Conservation (phyloP, 116 monocot genomes). For the Iris pallida region DNA sequence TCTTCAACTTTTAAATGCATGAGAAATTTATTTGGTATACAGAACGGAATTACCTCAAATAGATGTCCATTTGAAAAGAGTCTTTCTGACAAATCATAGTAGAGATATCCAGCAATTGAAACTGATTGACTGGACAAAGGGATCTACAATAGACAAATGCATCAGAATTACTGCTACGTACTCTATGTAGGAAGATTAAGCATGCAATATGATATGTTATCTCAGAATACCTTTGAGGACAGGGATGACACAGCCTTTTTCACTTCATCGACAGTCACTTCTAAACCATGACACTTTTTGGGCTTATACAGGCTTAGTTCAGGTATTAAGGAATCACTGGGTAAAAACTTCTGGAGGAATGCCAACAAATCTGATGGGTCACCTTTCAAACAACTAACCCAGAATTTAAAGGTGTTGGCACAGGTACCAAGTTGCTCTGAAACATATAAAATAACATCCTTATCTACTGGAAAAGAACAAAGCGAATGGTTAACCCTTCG, state of each 20-base stretch:
- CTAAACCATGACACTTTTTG: slow-evolving; percentile 5
- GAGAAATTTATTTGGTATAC: neutral
- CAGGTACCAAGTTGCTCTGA: slow-evolving; percentile 16
- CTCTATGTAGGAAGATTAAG: neutral
- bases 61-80: slow-evolving; percentile 34
- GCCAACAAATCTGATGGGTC: slow-evolving; percentile 17
- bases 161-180: neutral
- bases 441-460: slow-evolving; percentile 19
- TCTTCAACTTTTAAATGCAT: no score
- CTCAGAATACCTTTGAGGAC: slow-evolving; percentile 22
- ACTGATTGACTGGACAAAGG: slow-evolving; percentile 21
- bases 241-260: slow-evolving; percentile 34
- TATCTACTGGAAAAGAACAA: slow-evolving; percentile 42
- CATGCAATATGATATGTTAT: neutral
- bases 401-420: slow-evolving; percentile 28
- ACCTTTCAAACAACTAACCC: slow-evolving; percentile 34
- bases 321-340: slow-evolving; percentile 23
- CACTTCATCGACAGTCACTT: slow-evolving; percentile 24
- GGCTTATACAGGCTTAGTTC: slow-evolving; percentile 14
- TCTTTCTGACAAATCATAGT: slow-evolving; percentile 54
- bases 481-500: slow-evolving; percentile 50
- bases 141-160: slow-evolving; percentile 19
- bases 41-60: slow-evolving; percentile 36
- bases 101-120: slow-evolving; percentile 47
- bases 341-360: slow-evolving; percentile 41